Conservation (phyloP, 164 flowering plant genomes). For the Kingdonia uniflora region DNA sequence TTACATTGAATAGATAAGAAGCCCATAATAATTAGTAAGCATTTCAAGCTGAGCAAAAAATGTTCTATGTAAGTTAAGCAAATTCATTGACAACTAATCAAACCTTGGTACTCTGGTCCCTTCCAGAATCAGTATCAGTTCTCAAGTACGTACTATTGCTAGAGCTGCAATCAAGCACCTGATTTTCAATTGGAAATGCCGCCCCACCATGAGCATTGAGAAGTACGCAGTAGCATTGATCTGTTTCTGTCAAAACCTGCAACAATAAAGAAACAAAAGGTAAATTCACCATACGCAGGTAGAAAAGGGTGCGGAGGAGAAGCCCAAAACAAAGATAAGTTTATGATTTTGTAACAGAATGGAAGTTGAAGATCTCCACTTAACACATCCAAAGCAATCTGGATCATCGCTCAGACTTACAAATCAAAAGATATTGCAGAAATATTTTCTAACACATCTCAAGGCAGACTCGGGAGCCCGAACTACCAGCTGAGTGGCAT, state of each 20-base stretch:
- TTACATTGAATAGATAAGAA: slow-evolving; percentile 3
- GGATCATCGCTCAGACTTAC: no score
- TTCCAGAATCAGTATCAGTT: slow-evolving; percentile 27
- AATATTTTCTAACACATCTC: no score
- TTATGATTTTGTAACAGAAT: no score
- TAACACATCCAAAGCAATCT: no score
- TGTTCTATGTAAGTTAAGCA: no score
- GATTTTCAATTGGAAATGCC: slow-evolving; percentile 64
- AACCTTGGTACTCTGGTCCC: slow-evolving; percentile 55
- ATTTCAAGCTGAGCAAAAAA: neutral
- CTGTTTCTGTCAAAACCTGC: slow-evolving; percentile 85
- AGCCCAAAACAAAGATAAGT: no score
- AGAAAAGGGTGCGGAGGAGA: no score
- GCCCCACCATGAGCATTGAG: slow-evolving; percentile 95
- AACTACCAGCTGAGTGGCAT: no score
- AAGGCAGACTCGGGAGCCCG: no score
- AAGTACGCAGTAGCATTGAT: slow-evolving; percentile 94
- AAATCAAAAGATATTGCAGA: no score
- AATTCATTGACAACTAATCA: slow-evolving; percentile 4
- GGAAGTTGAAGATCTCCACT: no score
- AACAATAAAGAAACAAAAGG: neutral
- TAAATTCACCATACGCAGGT: no score
- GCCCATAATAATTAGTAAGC: neutral
- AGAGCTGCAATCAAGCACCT: slow-evolving; percentile 22
- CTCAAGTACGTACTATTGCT: slow-evolving; percentile 23